Conservation (phyloP, 1,284 basidiomycete genomes). For the Peniophora sp. region DNA sequence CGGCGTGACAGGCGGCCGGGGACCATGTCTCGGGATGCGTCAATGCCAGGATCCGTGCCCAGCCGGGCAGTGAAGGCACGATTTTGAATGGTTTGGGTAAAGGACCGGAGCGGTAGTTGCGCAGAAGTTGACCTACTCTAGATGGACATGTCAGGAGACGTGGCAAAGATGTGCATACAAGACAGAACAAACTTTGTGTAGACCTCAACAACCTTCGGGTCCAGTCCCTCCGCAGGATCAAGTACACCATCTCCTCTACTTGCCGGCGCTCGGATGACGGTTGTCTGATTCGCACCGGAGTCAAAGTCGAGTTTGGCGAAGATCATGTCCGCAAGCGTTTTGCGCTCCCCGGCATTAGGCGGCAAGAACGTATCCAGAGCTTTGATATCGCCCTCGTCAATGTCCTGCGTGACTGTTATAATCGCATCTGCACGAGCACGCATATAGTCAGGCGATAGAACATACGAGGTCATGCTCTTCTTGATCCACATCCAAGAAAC, state of each 20-base stretch:
- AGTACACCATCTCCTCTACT: constrained; percentile 41
- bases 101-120: constrained; percentile 91
- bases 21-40: constrained; percentile 93
- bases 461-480: constrained; percentile 28
- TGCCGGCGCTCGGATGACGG: neutral
- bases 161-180: constrained; percentile 5
- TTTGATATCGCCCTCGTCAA: constrained; percentile 82
- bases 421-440: neutral
- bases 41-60: constrained; percentile 93
- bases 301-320: constrained; percentile 75
- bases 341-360: constrained; percentile 61
- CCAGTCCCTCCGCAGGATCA: constrained; percentile 87
- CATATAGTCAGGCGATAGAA: neutral
- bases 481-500: constrained; percentile 41
- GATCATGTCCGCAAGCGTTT: constrained; percentile 92
- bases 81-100: constrained; percentile 99
- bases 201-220: constrained; percentile 93
- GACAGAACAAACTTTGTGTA: constrained; percentile 74
- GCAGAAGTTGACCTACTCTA: constrained; percentile 83
- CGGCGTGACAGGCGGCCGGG: constrained; percentile 90
- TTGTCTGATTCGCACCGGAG: neutral
- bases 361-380: constrained; percentile 78
- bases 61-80: constrained; percentile 90
- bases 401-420: constrained; percentile 49
- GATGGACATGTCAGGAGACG: neutral